A percentile compares a stretch with the other conserved stretches of the same genome.
Evolutionary conservation across 768 basidiomycete species (phyloP).

Genomic region (Mycena capillaripes): DNA sequence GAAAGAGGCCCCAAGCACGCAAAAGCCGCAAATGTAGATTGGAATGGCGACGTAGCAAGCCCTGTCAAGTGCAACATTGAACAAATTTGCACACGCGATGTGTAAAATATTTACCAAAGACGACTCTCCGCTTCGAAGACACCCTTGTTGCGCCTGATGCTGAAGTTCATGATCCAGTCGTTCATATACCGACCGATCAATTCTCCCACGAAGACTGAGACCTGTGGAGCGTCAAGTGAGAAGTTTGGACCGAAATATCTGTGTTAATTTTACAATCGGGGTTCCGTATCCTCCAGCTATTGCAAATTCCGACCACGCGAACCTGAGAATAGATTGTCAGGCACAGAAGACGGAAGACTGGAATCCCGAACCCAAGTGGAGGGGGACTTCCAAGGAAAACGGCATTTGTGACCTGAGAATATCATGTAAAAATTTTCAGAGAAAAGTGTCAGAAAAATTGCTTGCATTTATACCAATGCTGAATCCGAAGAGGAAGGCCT

Average conservation of each 20-base stretch:
- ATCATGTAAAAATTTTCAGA: background rate
- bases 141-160: slow-evolving; percentile 64
- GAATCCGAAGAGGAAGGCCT: slow-evolving; percentile 75
- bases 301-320: slow-evolving; percentile 53
- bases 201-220: slow-evolving; percentile 68
- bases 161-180: slow-evolving; percentile 63
- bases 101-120: slow-evolving; percentile 55
- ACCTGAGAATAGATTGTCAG: slow-evolving; percentile 10
- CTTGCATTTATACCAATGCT: slow-evolving; percentile 75
- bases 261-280: slow-evolving; percentile 56
- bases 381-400: slow-evolving; percentile 72
- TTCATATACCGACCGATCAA: slow-evolving; percentile 66
- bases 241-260: slow-evolving; percentile 12
- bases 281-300: slow-evolving; percentile 70
- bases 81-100: background rate
- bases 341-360: slow-evolving; percentile 33
- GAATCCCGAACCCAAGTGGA: slow-evolving; percentile 65
- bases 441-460: slow-evolving; percentile 39
- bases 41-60: slow-evolving; percentile 66
- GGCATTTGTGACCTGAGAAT: slow-evolving; percentile 70
- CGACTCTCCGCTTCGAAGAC: slow-evolving; percentile 74
- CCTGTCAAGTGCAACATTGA: slow-evolving; percentile 46
- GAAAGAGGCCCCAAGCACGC: slow-evolving; percentile 64
- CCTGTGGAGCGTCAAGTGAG: too few species aligned
- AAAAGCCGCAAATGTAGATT: slow-evolving; percentile 67